Conservation (phyloP, 306 rosid genomes). For the Prunus salicina region DNA sequence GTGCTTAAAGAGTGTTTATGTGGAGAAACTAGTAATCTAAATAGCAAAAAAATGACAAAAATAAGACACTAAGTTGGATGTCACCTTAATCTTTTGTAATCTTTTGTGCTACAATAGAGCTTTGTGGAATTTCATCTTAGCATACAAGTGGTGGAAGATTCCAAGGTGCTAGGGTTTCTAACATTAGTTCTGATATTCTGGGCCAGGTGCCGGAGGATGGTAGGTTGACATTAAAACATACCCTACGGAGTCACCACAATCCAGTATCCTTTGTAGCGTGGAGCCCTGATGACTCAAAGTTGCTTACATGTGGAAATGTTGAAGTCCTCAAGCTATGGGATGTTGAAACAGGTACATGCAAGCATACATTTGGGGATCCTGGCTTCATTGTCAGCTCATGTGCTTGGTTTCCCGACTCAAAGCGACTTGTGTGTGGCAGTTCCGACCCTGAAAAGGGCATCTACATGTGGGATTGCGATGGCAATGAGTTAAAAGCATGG, state of each 20-base stretch:
- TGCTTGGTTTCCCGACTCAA: slow-evolving; percentile 95
- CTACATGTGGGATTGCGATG: slow-evolving; percentile 84
- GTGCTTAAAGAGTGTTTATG: not conserved
- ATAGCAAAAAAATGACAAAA: not conserved
- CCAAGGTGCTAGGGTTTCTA: slow-evolving; percentile 15
- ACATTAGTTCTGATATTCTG: slow-evolving; percentile 12
- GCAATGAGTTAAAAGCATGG: slow-evolving; percentile 82
- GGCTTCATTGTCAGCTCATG: slow-evolving; percentile 90
- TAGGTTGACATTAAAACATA: slow-evolving; percentile 51
- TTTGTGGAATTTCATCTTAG: not conserved
- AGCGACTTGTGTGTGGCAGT: slow-evolving; percentile 83
- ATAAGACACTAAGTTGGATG: not conserved
- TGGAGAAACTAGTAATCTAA: not conserved
- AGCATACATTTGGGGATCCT: slow-evolving; percentile 74
- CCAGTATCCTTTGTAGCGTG: slow-evolving; percentile 90
- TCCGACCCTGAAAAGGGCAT: slow-evolving; percentile 79
- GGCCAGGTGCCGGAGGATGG: slow-evolving; percentile 76
- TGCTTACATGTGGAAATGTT: slow-evolving; percentile 85
- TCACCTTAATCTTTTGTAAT: not conserved
- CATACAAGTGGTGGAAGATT: not conserved
- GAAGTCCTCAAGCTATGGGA: slow-evolving; percentile 96
- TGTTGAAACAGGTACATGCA: slow-evolving; percentile 85
- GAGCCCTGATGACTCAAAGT: slow-evolving; percentile 90
- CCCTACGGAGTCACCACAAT: slow-evolving; percentile 59
- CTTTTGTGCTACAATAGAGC: not conserved